Conservation (phyloP, 2,329 filamentous ascomycete genomes). For the Verticillium longisporum region DNA sequence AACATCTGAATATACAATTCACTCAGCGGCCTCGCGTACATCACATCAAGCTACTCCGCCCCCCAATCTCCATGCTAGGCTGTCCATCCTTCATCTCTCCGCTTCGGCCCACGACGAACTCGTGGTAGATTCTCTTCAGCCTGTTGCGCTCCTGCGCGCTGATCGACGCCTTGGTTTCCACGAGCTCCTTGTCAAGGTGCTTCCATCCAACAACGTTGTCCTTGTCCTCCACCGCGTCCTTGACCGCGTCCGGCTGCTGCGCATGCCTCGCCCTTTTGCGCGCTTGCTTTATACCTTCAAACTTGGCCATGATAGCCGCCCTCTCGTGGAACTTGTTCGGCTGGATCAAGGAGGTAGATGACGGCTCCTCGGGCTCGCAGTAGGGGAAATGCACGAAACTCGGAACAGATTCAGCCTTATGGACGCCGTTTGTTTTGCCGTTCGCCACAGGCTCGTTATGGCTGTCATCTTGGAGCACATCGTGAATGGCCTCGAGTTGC, state of each 20-base stretch:
- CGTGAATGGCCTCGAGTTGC: constrained; percentile 94
- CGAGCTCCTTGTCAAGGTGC: constrained; percentile 73
- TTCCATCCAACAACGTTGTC: constrained; percentile 81
- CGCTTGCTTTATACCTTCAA: constrained; percentile 69
- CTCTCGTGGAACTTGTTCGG: constrained; percentile 57
- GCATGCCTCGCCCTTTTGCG: constrained; percentile 41
- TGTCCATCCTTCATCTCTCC: constrained; percentile 95
- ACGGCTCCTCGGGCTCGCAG: constrained; percentile 31
- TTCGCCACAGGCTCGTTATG: constrained; percentile 21
- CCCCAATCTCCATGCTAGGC: constrained; percentile 85
- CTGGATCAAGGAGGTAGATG: constrained; percentile 17
- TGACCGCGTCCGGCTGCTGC: constrained; percentile 19
- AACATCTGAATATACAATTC: not conserved
- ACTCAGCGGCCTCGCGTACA: not conserved
- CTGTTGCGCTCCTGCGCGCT: constrained; percentile 68
- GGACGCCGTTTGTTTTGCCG: constrained; percentile 23
- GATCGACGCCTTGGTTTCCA: constrained; percentile 75
- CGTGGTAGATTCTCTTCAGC: constrained; percentile 75
- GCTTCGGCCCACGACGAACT: constrained; percentile 88
- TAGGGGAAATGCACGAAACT: constrained; percentile 83
- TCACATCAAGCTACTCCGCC: constrained; percentile 88
- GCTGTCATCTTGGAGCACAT: constrained; percentile 64
- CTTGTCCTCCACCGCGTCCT: constrained; percentile 30
- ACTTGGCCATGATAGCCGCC: constrained; percentile 71
- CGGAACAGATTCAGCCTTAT: constrained; percentile 22